Base-by-base conservation (phyloP, 257 asterid genomes). In the Plectranthus barbatus region DNA sequence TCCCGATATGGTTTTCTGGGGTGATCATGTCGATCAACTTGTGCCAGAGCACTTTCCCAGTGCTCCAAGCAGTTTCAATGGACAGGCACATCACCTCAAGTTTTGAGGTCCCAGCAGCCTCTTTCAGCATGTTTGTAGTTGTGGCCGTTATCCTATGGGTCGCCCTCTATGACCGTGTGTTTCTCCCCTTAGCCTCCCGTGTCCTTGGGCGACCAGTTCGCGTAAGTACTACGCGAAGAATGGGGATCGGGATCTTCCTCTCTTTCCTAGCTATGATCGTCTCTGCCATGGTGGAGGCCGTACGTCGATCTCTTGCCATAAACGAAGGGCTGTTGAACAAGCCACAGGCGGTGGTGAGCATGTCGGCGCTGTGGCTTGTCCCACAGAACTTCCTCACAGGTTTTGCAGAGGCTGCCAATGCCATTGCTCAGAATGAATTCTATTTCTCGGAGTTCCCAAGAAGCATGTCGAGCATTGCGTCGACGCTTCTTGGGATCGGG, bases 1-100 rank as follows among this genome's bases (percentile, higher is more conserved):
- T 88, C 33, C 96, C 95, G 0, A 71, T 91, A 11, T 88, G 96
- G 96, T 84, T 78, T 1, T 72, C 96, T 0, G 95, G 93, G 11
- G 73, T 76, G 72, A 60, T 88, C 59, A 71, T 88, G 85, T 36
- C 74, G 0, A 64, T 86, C 50, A 76, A 73, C 44, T 39, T 74
- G 1, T 31, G 76, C 74, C 94, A 85, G 19, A 65, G 42, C 64
- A 70, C 95, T 0, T 80, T 91, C 23, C 82, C 84, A 3, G 51
- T 83, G 18, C 75, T 91, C 62, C 96, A 87, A 68, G 96, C 96
- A 1, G 68, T 62, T 7, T 69, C 93, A 8, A 72, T 82, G 95
- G 73, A 85, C 48, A 47, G 96, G 33, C 75, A 64, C 0, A 58
- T 88, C 3, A 69, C 80, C n/a, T 69, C 87, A 5, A 57, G 63